These are phyloP conservation scores for Moesziomyces globuligerus DNA, from an alignment of 1,284 basidiomycete species.

Conservation along the genomic window DNA sequence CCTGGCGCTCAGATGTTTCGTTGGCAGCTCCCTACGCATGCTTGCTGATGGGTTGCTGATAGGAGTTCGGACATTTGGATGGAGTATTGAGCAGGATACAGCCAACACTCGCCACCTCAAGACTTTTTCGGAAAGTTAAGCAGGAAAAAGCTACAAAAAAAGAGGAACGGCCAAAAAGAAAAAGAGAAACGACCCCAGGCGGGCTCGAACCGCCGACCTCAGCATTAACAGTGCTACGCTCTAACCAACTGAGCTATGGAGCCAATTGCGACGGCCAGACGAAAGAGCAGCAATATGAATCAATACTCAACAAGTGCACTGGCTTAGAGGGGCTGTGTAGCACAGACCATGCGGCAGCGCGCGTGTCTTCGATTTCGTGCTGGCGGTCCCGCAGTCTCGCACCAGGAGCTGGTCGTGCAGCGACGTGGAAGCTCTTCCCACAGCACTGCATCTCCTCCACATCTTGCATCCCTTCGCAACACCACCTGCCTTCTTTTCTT, in stretches of 20 bases:
- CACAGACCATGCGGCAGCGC: conserved; percentile 18
- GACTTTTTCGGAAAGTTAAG: too few relatives aligned
- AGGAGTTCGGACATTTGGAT: too few relatives aligned
- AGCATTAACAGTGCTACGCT: conserved; percentile 60
- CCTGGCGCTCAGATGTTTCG: too few relatives aligned
- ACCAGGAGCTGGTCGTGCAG: background rate
- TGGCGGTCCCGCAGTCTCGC: too few relatives aligned
- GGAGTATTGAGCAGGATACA: too few relatives aligned
- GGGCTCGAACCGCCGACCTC: conserved; percentile 59
- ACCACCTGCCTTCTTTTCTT: background rate
- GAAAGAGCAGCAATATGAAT: too few relatives aligned
- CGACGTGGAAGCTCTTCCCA: conserved; percentile 2
- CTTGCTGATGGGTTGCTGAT: too few relatives aligned
- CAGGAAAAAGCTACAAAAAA: background rate
- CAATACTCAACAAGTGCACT: too few relatives aligned
- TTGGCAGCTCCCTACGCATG: too few relatives aligned
- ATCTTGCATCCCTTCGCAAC: too few relatives aligned
- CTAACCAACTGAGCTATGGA: conserved; percentile 58
- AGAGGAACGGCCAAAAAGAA: conserved; percentile 1
- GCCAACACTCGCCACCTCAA: too few relatives aligned
- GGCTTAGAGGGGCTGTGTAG: conserved; percentile 2
- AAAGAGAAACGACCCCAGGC: conserved; percentile 38
- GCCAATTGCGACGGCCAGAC: background rate
- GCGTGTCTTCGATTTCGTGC: too few relatives aligned
- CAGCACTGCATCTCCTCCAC: background rate